Conservation (phyloP, 2,329 filamentous ascomycete genomes). For the Claviceps arundinis region DNA sequence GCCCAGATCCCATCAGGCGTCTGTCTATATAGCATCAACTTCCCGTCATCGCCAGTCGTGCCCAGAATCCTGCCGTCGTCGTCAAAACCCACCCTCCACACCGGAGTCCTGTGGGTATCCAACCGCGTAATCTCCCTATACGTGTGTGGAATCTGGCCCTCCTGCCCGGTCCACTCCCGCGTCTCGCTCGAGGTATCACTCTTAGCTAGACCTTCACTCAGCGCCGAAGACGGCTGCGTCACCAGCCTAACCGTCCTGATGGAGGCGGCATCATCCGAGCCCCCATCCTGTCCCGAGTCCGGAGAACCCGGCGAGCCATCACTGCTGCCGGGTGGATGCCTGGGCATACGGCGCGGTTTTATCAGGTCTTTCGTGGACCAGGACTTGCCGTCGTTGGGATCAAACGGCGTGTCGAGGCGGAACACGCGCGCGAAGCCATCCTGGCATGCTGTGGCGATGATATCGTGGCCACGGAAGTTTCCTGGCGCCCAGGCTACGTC, state of each 20-base stretch:
- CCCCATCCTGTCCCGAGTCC: constrained; percentile 17
- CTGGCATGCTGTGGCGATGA: constrained; percentile 83
- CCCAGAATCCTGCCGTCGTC: constrained; percentile 59
- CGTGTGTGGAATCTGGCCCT: constrained; percentile 53
- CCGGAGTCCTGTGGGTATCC: constrained; percentile 53
- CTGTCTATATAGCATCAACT: constrained; percentile 48
- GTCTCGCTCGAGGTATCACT: constrained; percentile 32
- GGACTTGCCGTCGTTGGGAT: constrained; percentile 31
- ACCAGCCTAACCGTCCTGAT: constrained; percentile 16
- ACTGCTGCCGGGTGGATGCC: not conserved
- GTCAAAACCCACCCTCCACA: constrained; percentile 64
- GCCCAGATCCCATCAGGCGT: constrained; percentile 43
- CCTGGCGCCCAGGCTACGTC: constrained; percentile 90
- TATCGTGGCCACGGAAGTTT: constrained; percentile 78
- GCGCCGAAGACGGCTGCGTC: constrained; percentile 27
- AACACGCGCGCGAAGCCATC: constrained; percentile 88
- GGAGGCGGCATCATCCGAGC: constrained; percentile 9
- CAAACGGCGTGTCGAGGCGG: constrained; percentile 51
- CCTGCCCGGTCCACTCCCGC: constrained; percentile 37
- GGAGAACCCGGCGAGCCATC: not conserved
- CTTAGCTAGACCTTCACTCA: constrained; percentile 40
- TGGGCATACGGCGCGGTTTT: constrained; percentile 10
- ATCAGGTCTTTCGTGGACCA: constrained; percentile 36
- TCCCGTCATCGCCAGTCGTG: constrained; percentile 65
- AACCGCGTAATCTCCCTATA: constrained; percentile 52